Percentiles rank a stretch among this genome's conserved stretches.
Conservation (phyloP, 1,139 yeast species). For the Scheffersomyces titani region DNA sequence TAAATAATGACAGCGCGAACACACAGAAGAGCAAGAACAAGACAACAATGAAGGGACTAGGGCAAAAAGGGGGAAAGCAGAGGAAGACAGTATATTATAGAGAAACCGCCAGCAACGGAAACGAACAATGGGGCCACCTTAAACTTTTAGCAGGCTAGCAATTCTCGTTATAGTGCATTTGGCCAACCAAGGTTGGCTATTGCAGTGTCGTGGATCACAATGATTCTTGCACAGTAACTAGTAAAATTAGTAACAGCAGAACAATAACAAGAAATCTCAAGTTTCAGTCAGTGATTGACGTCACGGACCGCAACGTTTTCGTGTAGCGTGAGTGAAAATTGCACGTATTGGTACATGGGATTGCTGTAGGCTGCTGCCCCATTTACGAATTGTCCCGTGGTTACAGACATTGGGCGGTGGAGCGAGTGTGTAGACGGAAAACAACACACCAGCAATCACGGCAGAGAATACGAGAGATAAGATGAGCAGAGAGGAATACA, state of each 20-base stretch:
- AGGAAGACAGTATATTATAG: neutral
- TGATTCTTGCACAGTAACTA: neutral
- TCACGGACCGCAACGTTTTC: neutral
- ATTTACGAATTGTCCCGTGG: neutral
- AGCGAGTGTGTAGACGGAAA: neutral
- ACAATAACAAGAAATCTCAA: neutral
- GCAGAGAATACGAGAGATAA: neutral
- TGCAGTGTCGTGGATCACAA: neutral
- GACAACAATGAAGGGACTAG: neutral
- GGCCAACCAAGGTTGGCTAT: neutral
- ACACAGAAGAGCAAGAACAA: neutral
- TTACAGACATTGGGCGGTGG: neutral
- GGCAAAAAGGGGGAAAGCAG: neutral
- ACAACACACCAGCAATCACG: neutral
- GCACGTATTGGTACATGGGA: neutral
- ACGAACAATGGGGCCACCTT: neutral
- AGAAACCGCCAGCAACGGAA: neutral
- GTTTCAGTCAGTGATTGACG: neutral
- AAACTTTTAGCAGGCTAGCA: neutral
- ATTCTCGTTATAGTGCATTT: neutral
- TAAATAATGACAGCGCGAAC: neutral
- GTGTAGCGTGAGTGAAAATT: neutral
- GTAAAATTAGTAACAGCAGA: neutral
- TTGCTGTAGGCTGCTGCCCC: neutral
- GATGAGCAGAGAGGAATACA: neutral